These are phyloP conservation scores for Plasmodium vinckei DNA, from an alignment of 169 alveolate species.

Conservation along the genomic window DNA sequence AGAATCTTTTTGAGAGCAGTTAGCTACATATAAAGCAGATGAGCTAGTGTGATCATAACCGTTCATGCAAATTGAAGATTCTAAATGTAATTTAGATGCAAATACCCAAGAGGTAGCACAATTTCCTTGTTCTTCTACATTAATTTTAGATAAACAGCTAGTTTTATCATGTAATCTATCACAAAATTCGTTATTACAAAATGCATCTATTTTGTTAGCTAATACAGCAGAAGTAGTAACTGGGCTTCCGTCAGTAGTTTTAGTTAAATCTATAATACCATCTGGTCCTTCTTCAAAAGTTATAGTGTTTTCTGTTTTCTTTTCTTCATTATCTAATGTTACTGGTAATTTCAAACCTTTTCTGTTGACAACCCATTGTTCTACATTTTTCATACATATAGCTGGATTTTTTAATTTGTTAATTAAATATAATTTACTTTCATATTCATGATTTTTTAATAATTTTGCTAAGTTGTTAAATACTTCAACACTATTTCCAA, in stretches of 20 bases:
- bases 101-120: constrained; percentile 25
- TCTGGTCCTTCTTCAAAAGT: neutral
- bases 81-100: constrained; percentile 16
- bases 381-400: constrained; percentile 5
- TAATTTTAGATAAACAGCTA: neutral
- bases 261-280: neutral
- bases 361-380: neutral
- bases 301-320: no score
- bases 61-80: constrained; percentile 24
- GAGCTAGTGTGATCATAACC: neutral
- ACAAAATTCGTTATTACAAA: constrained; percentile 7
- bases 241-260: neutral
- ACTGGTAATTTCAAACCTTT: neutral
- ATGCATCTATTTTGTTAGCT: neutral
- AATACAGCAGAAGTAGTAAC: neutral
- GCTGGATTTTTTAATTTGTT: constrained; percentile 5
- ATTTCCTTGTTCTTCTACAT: constrained; percentile 8
- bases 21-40: constrained; percentile 23
- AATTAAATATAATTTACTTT: neutral
- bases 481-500: neutral
- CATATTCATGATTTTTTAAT: neutral
- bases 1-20: constrained; percentile 3
- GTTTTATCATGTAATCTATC: constrained; percentile 6
- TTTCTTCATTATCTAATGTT: neutral
- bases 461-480: neutral